Evolutionary conservation across 2,329 filamentous ascomycete species (phyloP), one percentile per base, ranked within the genome.

Genomic region (Cercospora sp.): DNA sequence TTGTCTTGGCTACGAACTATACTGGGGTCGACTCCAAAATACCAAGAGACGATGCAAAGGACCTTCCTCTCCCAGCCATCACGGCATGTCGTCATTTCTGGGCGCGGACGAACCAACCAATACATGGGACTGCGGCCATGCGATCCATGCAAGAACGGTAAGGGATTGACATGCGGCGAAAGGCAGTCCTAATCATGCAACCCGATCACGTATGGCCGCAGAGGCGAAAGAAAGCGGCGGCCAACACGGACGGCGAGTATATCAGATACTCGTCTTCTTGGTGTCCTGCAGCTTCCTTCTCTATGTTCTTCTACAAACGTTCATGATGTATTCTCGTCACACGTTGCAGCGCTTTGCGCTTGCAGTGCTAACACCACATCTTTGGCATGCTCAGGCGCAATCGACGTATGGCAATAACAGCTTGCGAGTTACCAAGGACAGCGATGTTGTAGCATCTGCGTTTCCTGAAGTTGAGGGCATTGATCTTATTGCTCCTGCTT

Each of bases 401-500:
- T 20, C 30, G 4, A 33, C 55, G 4, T 59, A 59, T 59, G 60
- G 62, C 59, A 26, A 58, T 33, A 64, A 64, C 36, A 60, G 31
- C n/a, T 26, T 60, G 6, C 13, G 30, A 36, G 39, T 39, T 8
- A 67, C 28, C 28, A 58, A 60, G n/a, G 65, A 67, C 42, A 67
- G 65, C 60, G 60, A 67, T 20, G 28, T 67, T 23, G 76, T 79
- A 64, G 76, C 76, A 23, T 72, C 65, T 5, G 75, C 75, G 2
- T 80, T 80, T 33, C 77, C 77, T 6, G 72, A 72, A 45, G 77
- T 77, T 3, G 65, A 69, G 5, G 55, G 55, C 64, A 71, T 72
- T 5, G 75, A 75, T 3, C 70, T 79, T 4, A 65, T 74, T 45
- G 76, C 76, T 31, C 78, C 78, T 45, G 77, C 77, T 1, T 79